These are phyloP conservation scores for Flaveria ramosissima DNA, from an alignment of 129 eudicot genomes.

Conservation along the genomic window DNA sequence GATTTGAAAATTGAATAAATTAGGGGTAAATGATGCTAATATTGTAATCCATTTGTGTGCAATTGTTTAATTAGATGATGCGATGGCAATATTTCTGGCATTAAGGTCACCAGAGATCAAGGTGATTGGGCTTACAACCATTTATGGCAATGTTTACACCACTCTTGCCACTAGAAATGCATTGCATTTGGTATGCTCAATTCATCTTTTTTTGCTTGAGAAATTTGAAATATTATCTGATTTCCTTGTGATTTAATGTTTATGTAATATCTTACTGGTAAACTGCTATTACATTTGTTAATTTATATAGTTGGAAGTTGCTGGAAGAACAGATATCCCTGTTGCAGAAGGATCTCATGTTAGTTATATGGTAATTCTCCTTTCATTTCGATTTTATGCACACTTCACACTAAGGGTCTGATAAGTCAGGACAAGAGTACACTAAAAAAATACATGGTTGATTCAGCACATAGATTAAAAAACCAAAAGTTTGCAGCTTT, in stretches of 20 bases:
- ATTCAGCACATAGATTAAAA: not conserved
- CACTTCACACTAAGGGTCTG: not conserved
- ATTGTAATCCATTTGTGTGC: constrained; percentile 15
- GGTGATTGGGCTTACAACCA: constrained; percentile 92
- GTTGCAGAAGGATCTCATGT: constrained; percentile 99
- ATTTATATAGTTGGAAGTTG: constrained; percentile 74
- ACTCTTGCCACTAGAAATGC: constrained; percentile 94
- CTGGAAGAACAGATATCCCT: constrained; percentile 92
- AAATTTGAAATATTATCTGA: not conserved
- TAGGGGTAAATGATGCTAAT: too few relatives aligned
- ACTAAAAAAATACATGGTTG: not conserved
- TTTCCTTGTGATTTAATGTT: not conserved
- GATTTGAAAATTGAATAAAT: not conserved
- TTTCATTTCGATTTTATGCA: not conserved
- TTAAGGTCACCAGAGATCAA: constrained; percentile 81
- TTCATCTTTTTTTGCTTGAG: not conserved
- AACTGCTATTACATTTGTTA: not conserved
- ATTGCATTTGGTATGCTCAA: constrained; percentile 69
- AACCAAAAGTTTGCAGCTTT: not conserved
- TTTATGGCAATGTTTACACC: constrained; percentile 95
- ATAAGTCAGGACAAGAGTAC: not conserved
- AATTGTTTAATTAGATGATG: constrained; percentile 65
- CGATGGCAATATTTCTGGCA: constrained; percentile 98
- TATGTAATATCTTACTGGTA: not conserved
- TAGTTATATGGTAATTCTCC: constrained; percentile 64